A percentile compares a stretch with the other conserved stretches of the same genome.
These are phyloP conservation scores for Rheum nobile DNA, from an alignment of 148 eudicot genomes.

Conservation along the genomic window DNA sequence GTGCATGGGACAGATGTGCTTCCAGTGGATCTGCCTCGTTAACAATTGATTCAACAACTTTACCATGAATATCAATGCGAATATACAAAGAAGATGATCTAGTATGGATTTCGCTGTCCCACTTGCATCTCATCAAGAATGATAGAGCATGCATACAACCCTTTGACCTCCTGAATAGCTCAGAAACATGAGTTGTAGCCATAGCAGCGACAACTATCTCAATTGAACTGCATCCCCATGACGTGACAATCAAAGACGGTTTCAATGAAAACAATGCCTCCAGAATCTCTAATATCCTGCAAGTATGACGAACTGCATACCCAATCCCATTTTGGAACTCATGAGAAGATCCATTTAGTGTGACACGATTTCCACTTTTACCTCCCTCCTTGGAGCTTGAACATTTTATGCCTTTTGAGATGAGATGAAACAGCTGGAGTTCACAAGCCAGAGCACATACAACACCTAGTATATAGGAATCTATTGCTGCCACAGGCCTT, in stretches of 20 bases:
- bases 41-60: slow-evolving; percentile 91
- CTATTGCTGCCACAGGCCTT: slow-evolving; percentile 93
- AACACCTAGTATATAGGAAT: slow-evolving; percentile 93
- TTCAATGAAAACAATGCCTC: slow-evolving; percentile 87
- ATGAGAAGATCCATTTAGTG: slow-evolving; percentile 37
- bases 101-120: slow-evolving; percentile 78
- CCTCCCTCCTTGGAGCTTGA: slow-evolving; percentile 23
- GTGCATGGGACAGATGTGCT: slow-evolving; percentile 63
- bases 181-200: slow-evolving; percentile 98
- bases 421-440: slow-evolving; percentile 79
- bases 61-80: slow-evolving; percentile 84
- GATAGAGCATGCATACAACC: slow-evolving; percentile 95
- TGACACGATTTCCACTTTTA: slow-evolving; percentile 32
- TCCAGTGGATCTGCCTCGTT: slow-evolving; percentile 85
- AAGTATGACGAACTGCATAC: slow-evolving; percentile 81
- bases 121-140: slow-evolving; percentile 71
- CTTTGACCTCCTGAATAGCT: slow-evolving; percentile 74
- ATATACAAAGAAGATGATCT: slow-evolving; percentile 83
- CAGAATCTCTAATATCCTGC: slow-evolving; percentile 68
- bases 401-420: slow-evolving; percentile 36
- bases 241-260: slow-evolving; percentile 85
- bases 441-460: slow-evolving; percentile 97
- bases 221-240: slow-evolving; percentile 94
- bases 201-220: slow-evolving; percentile 99
- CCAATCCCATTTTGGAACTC: slow-evolving; percentile 53